Evolutionary conservation across 2,329 filamentous ascomycete genomes (phyloP).

Genomic region (Lachnellula subtilissima): DNA sequence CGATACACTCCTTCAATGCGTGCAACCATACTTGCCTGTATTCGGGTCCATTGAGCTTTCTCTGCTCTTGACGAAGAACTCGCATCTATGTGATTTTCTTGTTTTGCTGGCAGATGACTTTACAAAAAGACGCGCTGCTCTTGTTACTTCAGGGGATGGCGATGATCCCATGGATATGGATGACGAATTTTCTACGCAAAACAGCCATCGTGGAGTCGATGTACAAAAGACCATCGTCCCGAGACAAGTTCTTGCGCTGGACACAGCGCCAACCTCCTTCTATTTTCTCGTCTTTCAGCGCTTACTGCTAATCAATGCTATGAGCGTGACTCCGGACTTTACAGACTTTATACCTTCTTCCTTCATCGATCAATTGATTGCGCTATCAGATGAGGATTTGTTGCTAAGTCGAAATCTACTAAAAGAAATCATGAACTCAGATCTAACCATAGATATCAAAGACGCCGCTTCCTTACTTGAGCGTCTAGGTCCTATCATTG

Average conservation of each 20-base stretch:
- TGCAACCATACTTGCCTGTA: constrained; percentile 28
- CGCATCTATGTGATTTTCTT: constrained; percentile 25
- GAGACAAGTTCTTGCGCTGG: constrained; percentile 34
- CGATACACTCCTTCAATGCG: constrained; percentile 24
- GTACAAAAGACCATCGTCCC: constrained; percentile 35
- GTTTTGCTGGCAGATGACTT: constrained; percentile 19
- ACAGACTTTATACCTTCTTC: constrained; percentile 43
- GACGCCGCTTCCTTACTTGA: constrained; percentile 46
- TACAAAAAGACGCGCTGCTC: constrained; percentile 9
- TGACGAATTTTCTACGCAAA: constrained; percentile 56
- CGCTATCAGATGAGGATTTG: constrained; percentile 48
- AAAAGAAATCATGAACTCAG: constrained; percentile 48
- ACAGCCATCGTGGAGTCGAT: constrained; percentile 42
- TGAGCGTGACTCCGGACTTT: constrained; percentile 15
- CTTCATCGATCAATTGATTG: constrained; percentile 48
- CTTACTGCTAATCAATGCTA: constrained; percentile 22
- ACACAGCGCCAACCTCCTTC: constrained; percentile 25
- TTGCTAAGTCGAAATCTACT: constrained; percentile 47
- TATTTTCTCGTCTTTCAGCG: constrained; percentile 18
- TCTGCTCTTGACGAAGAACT: constrained; percentile 14
- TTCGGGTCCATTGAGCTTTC: constrained; percentile 16
- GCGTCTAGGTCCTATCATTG: constrained; percentile 47
- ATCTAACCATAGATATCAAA: constrained; percentile 45
- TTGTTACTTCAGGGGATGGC: constrained; percentile 26
- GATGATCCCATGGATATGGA: constrained; percentile 67